Conservation (phyloP, 2,329 filamentous ascomycete species). For the Gliomastix tumulicola region DNA sequence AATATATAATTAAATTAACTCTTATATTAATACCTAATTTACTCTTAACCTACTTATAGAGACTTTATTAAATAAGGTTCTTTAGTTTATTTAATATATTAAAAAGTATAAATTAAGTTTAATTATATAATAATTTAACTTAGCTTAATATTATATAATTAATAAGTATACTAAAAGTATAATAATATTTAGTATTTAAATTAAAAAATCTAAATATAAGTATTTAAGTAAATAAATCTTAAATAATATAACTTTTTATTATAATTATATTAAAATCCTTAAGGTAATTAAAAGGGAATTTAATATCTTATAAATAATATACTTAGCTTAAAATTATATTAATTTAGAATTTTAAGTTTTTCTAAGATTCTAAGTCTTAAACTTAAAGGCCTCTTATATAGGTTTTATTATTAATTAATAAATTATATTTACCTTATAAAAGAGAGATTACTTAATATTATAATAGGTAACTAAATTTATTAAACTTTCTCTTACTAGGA, state of each 20-base stretch:
- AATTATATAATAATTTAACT: neutral
- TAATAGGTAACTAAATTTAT: neutral
- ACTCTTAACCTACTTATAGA: neutral
- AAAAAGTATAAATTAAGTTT: neutral
- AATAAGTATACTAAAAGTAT: too few species aligned
- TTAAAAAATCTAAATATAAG: too few species aligned
- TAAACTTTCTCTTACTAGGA: neutral
- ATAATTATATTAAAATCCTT: neutral
- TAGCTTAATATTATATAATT: too few species aligned
- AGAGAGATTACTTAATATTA: neutral
- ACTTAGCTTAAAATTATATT: neutral
- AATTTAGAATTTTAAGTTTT: conserved; percentile 1
- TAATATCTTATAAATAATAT: neutral
- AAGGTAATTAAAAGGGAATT: neutral
- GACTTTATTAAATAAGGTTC: neutral
- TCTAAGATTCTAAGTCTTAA: conserved; percentile 1
- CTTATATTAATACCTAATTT: neutral
- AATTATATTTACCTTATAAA: neutral
- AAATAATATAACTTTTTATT: neutral
- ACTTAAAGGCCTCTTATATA: conserved; percentile 1
- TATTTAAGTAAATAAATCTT: neutral
- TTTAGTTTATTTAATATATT: neutral
- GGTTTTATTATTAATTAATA: conserved; percentile 1
- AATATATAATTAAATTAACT: neutral
- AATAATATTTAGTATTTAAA: too few species aligned